Percentiles rank a stretch among this genome's conserved stretches.
Evolutionary conservation across 164 flowering plant species (phyloP).

Genomic region (Stephania japonica): DNA sequence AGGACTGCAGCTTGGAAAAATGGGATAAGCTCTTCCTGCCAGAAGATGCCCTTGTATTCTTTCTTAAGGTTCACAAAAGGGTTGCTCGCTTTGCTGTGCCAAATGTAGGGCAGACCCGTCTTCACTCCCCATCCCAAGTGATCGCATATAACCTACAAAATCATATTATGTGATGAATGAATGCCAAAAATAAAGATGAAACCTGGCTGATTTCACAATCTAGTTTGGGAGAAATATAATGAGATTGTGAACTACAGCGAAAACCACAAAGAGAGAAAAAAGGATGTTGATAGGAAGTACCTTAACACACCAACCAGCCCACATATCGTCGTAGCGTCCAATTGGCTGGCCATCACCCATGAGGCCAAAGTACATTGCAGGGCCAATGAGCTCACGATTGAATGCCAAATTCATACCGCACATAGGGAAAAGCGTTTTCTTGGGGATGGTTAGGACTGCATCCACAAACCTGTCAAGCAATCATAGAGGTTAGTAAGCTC

Average conservation of each 20-base stretch:
- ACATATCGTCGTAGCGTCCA: slow-evolving; percentile 83
- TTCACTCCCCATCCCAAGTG: slow-evolving; percentile 66
- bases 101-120: slow-evolving; percentile 72
- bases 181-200: not conserved
- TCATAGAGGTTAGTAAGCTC: not conserved
- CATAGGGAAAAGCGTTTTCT: slow-evolving; percentile 79
- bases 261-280: not conserved
- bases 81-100: slow-evolving; percentile 80
- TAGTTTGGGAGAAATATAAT: not conserved
- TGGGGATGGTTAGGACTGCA: slow-evolving; percentile 72
- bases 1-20: slow-evolving; percentile 56
- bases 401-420: slow-evolving; percentile 79
- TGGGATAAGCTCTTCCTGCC: slow-evolving; percentile 78
- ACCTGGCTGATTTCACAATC: not conserved
- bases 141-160: slow-evolving; percentile 64
- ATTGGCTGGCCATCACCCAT: slow-evolving; percentile 92
- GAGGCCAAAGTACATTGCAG: slow-evolving; percentile 82
- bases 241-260: not conserved
- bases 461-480: slow-evolving; percentile 52
- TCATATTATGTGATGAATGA: slow-evolving; percentile 12
- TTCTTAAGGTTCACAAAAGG: slow-evolving; percentile 69
- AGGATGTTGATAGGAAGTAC: slow-evolving; percentile 21
- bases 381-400: slow-evolving; percentile 71
- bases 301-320: slow-evolving; percentile 91
- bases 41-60: slow-evolving; percentile 69